Conservation (phyloP, 2,329 filamentous ascomycete genomes). For the Diaporthe longicolla region DNA sequence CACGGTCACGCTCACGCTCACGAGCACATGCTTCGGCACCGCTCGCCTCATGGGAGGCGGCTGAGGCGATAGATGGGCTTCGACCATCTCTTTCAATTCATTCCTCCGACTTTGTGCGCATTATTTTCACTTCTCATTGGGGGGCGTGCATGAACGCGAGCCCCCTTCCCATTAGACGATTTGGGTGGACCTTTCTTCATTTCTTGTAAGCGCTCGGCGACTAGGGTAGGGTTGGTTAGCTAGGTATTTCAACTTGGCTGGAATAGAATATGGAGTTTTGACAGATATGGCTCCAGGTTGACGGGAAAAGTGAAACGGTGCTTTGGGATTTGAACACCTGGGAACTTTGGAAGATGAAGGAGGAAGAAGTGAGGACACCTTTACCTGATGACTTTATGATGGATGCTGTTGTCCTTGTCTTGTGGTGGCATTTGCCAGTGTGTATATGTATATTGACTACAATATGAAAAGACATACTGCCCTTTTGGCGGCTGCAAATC, state of each 20-base stretch:
- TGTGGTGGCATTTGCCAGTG: not conserved
- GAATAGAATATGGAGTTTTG: conserved; percentile 8
- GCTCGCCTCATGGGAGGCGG: conserved; percentile 30
- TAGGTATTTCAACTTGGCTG: conserved; percentile 5
- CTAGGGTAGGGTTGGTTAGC: not conserved
- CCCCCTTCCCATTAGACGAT: conserved; percentile 12
- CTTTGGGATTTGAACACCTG: conserved; percentile 8
- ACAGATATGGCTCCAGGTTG: not conserved
- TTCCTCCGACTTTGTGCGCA: not conserved
- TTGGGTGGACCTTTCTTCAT: conserved; percentile 10
- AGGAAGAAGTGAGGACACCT: not conserved
- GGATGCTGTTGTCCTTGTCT: conserved; percentile 5
- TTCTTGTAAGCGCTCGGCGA: conserved; percentile 3
- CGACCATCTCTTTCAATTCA: not conserved
- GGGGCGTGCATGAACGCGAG: not conserved
- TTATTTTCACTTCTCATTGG: conserved; percentile 1
- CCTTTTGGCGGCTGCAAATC: not conserved
- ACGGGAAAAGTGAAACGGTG: conserved; percentile 1
- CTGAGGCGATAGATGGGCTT: conserved; percentile 9
- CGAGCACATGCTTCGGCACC: conserved; percentile 48
- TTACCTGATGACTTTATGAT: not conserved
- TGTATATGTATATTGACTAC: conserved; percentile 30
- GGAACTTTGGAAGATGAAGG: not conserved
- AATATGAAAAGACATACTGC: not conserved
- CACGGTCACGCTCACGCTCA: conserved; percentile 43